phyloP scores from a whole-genome alignment of 305 asterid species.

The Fraxinus ornus region DNA sequence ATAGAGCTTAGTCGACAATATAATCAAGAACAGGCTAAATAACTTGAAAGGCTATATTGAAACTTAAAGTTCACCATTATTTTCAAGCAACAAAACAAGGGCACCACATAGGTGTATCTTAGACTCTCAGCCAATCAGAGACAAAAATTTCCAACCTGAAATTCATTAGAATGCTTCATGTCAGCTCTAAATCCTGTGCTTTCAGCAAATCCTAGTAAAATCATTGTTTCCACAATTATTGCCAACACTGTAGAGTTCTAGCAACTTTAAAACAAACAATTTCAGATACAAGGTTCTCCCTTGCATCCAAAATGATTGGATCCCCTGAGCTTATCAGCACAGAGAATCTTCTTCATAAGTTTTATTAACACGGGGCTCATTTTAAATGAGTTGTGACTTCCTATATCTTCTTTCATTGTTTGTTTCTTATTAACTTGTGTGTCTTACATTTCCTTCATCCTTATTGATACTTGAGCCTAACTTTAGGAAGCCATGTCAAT shows the following conservation, averaged over 20 bases:
- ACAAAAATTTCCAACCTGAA: neutral
- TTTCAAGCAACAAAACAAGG: neutral
- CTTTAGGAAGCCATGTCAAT: neutral
- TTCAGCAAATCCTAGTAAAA: neutral
- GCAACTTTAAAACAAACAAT: neutral
- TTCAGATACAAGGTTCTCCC: neutral
- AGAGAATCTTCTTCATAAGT: neutral
- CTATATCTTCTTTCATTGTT: neutral
- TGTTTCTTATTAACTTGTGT: neutral
- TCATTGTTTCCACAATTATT: neutral
- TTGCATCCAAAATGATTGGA: neutral
- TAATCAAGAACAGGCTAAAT: neutral
- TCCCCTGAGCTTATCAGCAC: neutral
- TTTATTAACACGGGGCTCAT: neutral
- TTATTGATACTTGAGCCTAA: neutral
- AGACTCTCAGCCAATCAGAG: neutral
- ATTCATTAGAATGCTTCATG: neutral
- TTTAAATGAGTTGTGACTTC: neutral
- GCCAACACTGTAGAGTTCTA: neutral
- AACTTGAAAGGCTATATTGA: neutral
- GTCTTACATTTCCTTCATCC: neutral
- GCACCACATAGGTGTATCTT: neutral
- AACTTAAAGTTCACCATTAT: neutral
- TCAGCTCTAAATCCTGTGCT: neutral
- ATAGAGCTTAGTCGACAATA: neutral